Evolutionary conservation across 441 rosid genomes (phyloP), one percentile per base, ranked within the genome.

Genomic region (Geranium incanum): DNA sequence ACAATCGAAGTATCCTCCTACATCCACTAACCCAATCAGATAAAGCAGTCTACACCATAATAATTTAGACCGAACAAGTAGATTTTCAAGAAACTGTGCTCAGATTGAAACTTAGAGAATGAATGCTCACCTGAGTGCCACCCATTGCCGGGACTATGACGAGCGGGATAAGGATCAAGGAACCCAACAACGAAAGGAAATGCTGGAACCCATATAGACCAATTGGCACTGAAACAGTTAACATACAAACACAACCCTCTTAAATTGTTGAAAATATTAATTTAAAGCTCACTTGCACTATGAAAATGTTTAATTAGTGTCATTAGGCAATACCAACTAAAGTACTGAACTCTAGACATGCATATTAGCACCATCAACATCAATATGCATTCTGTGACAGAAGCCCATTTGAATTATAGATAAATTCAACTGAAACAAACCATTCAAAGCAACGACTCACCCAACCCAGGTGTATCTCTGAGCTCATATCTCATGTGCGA

Each of bases 71-170:
- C 52, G 77, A 45, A 50, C 63, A 37, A 67, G 66, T 6, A 62
- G 36, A 3, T 7, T 39, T 39, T 39, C 8, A 23, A 50, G n/a
- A 23, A 71, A n/a, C 2, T 16, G 43, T 39, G 43, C 43, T 39
- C 8, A 39, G 43, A 39, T 38, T 21, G 59, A 76, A 69, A 72
- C 75, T 23, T 37, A 74, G 63, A 50, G 43, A 7, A 28, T 63
- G 72, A 76, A 74, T 63, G 85, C 97, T 87, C 85, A 94, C 97
- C 45, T 86, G 87, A 69, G 82, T 79, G 72, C 98, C 98, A 81
- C 98, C 97, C 99, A 94, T 94, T 60, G 99, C 97, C 71, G 97
- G 99, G 83, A 92, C 97, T 55, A 94, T 85, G 79, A 94, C 89
- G 0, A 89, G 88, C n/a, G 99, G 99, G 83, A 90, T 86, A 70